Evolutionary conservation across 129 eudicot species (phyloP).

Genomic region (Tagetes patula): DNA sequence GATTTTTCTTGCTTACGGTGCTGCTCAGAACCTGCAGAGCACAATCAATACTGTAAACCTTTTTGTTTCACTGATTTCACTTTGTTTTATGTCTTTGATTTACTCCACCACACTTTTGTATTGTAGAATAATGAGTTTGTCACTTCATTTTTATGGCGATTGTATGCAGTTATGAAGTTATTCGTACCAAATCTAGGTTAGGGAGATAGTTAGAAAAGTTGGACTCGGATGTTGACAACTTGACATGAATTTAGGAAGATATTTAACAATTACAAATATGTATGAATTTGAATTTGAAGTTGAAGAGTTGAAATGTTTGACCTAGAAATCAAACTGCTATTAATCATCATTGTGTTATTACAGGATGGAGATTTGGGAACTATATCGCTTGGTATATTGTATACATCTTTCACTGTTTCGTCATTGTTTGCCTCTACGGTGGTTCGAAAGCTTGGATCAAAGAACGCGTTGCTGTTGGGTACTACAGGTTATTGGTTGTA

Average conservation of each 20-base stretch:
- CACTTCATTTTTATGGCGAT: background rate
- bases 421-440: conserved; percentile 73
- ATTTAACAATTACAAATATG: conserved; percentile 17
- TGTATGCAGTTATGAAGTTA: background rate
- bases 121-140: background rate
- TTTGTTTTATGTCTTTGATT: background rate
- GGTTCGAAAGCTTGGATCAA: conserved; percentile 78
- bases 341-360: background rate
- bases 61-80: background rate
- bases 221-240: background rate
- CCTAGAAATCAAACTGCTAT: background rate
- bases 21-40: conserved; percentile 92
- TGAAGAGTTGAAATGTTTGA: conserved; percentile 24
- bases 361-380: conserved; percentile 93
- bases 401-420: conserved; percentile 75
- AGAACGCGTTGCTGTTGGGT: conserved; percentile 80
- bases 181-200: background rate
- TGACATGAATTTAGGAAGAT: background rate
- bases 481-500: conserved; percentile 96
- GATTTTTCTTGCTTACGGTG: conserved; percentile 89
- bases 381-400: conserved; percentile 89
- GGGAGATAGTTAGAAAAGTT: background rate
- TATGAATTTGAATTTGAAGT: conserved; percentile 9
- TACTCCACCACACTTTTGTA: background rate
- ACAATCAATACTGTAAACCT: conserved; percentile 75